Evolutionary conservation across 2,329 filamentous ascomycete species (phyloP), one percentile per base, ranked within the genome.

Genomic region (Calonectria pseudoreteaudii): DNA sequence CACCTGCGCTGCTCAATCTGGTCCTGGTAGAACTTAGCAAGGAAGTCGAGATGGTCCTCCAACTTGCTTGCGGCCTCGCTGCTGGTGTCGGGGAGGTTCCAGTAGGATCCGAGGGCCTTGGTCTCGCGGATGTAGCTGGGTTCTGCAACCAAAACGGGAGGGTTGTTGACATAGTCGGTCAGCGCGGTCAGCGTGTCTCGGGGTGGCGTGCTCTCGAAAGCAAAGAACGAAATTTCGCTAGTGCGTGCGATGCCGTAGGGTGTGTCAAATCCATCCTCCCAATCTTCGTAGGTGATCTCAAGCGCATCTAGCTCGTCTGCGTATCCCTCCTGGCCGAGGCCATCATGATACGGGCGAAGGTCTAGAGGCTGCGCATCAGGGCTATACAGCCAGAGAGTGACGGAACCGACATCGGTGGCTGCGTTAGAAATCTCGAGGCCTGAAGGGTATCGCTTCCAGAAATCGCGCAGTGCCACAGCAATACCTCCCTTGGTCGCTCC

Each of bases 241-340:
- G 90, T 92, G 49, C 90, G 83, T 0, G 87, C 90, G 41, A 93
- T 88, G 0, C 91, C 91, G 64, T 89, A 88, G 0, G 91, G 88
- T 0, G 89, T 91, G 70, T 89, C 85, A 52, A 90, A 91, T 0
- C 86, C 88, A 0, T 81, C 82, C 73, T 93, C 90, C 73, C 86
- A 93, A 74, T 93, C 91, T 73, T 93, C 91, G 72, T 93, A 93
- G 0, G 91, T 93, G 28, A 93, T 90, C 31, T 91, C 86, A 0
- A 92, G 85, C 1, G 90, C 91, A 72, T 92, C 90, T 0, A 92
- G 82, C 79, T 93, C 88, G 23, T 92, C 86, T 0, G 83, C 85
- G 72, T 91, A 93, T 0, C 86, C 89, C 53, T 91, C 86, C 76
- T 90, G 79, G 0, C 89, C 89, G 9, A 92, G 80, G 0, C 89